Evolutionary conservation across 2,329 filamentous ascomycete genomes (phyloP), one percentile per base, ranked within the genome.

Genomic region (Colletotrichum lindemuthianum): DNA sequence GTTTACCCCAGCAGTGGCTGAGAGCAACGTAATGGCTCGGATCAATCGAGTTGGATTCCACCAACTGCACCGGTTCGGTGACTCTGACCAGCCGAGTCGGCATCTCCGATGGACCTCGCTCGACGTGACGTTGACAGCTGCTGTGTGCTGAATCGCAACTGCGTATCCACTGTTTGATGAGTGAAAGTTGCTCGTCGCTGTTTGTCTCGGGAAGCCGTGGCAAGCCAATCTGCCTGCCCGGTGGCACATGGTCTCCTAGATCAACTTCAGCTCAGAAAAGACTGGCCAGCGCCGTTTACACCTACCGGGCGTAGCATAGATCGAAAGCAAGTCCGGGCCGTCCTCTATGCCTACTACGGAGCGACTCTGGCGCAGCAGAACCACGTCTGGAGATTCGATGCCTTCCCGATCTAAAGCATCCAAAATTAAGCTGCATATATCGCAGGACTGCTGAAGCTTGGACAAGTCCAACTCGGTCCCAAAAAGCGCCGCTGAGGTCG

Each of bases 1-100:
- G 12, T 3, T 41, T 15, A 2, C 69, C 68, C 70, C 70, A 71
- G 32, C 68, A 70, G 40, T 72, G 70, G 39, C 69, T 70, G 10
- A 75, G 24, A 34, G 65, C 56, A 6, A 63, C 37, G 24, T 67
- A 67, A 3, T 24, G 37, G 13, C 39, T 43, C 10, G 3, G 4
- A 43, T 12, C 5, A 12, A 43, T 1, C 12, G 4, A n/a, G 40
- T 13, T 13, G 40, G 40, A 43, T 43, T n/a, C 10, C 15, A 63
- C 7, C 9, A 63, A 9, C 6, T 16, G 34, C 3, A 63, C 36
- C 9, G 47, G 52, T 9, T 52, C 24, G 2, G 34, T 47, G 7
- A 58, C 53, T 15, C 52, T 47, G 41, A 63, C 34, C 2, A 63
- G 53, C 3, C 59, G 59, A 4, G 59, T 63, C 10, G 59, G 59